These are phyloP conservation scores for Citrus sp. DNA, from an alignment of 345 rosid genomes.

Conservation along the genomic window DNA sequence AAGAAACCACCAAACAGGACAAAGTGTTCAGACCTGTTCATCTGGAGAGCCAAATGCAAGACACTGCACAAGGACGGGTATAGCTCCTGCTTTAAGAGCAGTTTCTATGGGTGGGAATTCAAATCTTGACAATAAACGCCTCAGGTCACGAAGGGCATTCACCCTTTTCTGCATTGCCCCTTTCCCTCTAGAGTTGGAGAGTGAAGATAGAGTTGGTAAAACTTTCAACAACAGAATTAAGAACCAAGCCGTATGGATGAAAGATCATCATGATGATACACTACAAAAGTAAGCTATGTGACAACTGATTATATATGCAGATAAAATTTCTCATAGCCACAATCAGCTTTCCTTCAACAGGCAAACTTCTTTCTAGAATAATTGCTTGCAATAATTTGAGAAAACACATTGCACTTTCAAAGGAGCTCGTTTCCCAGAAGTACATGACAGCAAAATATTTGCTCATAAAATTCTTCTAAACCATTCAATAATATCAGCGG, in stretches of 20 bases:
- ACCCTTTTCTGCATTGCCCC: conserved; percentile 85
- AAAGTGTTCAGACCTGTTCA: conserved; percentile 63
- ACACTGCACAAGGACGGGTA: conserved; percentile 81
- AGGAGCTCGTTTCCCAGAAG: not conserved
- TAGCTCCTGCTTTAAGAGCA: conserved; percentile 78
- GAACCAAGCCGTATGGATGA: not conserved
- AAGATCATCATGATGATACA: not conserved
- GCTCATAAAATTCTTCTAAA: not conserved
- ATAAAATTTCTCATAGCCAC: not conserved
- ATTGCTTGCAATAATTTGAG: too few species aligned
- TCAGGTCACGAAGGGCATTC: conserved; percentile 73
- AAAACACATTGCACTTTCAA: not conserved
- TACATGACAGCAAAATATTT: not conserved
- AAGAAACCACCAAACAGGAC: not conserved
- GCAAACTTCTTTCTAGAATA: too few species aligned
- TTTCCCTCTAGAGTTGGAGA: conserved; percentile 57
- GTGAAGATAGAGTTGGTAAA: conserved; percentile 11
- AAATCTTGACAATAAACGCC: conserved; percentile 78
- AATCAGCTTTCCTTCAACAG: not conserved
- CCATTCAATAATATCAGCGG: not conserved
- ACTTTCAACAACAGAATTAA: conserved; percentile 1
- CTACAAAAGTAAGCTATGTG: not conserved
- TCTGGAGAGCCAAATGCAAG: conserved; percentile 90
- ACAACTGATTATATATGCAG: not conserved
- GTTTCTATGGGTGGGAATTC: conserved; percentile 85